phyloP scores from a whole-genome alignment of 495 filamentous ascomycete genomes.

The Bacidia gigantensis region DNA sequence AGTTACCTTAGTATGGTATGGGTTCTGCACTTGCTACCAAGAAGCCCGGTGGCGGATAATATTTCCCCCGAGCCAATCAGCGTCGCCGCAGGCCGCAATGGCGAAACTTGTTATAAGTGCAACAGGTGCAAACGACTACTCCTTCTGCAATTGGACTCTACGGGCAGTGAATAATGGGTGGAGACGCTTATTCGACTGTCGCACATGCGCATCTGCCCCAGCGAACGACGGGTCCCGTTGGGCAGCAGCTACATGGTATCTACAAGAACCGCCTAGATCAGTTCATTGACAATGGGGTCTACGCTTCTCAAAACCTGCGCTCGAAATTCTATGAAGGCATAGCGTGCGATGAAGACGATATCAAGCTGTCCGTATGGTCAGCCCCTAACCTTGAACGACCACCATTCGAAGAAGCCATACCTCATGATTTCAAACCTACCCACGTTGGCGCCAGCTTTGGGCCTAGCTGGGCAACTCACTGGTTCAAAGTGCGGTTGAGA shows the following conservation, averaged over 20 bases:
- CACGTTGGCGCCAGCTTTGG: constrained; percentile 69
- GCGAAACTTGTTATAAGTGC: too few species aligned
- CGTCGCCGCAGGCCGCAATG: too few species aligned
- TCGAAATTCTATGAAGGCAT: constrained; percentile 67
- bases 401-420: constrained; percentile 78
- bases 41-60: too few species aligned
- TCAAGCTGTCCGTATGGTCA: constrained; percentile 79
- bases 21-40: too few species aligned
- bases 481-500: constrained; percentile 73
- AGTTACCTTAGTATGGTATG: too few species aligned
- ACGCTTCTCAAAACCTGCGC: constrained; percentile 60
- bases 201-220: constrained; percentile 34
- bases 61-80: too few species aligned
- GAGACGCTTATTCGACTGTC: constrained; percentile 20
- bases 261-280: constrained; percentile 73
- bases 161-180: constrained; percentile 27
- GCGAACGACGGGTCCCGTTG: constrained; percentile 47
- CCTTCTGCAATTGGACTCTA: too few species aligned
- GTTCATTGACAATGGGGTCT: constrained; percentile 73
- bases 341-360: constrained; percentile 54
- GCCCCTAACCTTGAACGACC: constrained; percentile 67
- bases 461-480: constrained; percentile 97
- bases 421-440: constrained; percentile 63
- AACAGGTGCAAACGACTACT: too few species aligned
- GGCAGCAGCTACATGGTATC: constrained; percentile 75